Evolutionary conservation across 257 asterid species (phyloP).

Genomic region (Cynanchum wilfordii): DNA sequence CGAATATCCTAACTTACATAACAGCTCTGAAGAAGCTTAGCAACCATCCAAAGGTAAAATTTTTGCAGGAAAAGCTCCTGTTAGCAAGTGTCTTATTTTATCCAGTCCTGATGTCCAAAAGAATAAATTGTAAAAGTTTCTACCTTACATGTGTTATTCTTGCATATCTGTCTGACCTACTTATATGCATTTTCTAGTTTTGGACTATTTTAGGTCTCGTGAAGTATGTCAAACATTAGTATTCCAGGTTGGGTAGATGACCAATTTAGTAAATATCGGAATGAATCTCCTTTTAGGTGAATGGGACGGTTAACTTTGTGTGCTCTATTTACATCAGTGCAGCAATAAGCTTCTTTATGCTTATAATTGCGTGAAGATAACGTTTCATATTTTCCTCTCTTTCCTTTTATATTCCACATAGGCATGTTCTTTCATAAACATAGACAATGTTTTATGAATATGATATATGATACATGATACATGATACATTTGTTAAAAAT

Average conservation of each 20-base stretch:
- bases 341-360: background rate
- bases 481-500: conserved; percentile 42
- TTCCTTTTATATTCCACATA: background rate
- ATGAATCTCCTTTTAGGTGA: background rate
- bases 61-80: background rate
- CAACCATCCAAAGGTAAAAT: conserved; percentile 93
- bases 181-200: background rate
- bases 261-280: background rate
- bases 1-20: conserved; percentile 87
- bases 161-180: background rate
- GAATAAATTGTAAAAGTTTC: background rate
- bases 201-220: background rate
- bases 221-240: background rate
- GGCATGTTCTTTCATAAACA: conserved; percentile 1
- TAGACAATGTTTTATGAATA: conserved; percentile 27
- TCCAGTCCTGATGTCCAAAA: background rate
- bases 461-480: conserved; percentile 80
- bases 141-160: background rate
- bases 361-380: background rate
- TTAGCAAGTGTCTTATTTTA: background rate
- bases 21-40: conserved; percentile 97
- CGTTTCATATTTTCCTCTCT: background rate
- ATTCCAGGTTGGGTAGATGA: background rate
- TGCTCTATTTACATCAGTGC: background rate
- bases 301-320: background rate